These are phyloP conservation scores for Handroanthus guayacan DNA, from an alignment of 257 asterid species.

Conservation along the genomic window DNA sequence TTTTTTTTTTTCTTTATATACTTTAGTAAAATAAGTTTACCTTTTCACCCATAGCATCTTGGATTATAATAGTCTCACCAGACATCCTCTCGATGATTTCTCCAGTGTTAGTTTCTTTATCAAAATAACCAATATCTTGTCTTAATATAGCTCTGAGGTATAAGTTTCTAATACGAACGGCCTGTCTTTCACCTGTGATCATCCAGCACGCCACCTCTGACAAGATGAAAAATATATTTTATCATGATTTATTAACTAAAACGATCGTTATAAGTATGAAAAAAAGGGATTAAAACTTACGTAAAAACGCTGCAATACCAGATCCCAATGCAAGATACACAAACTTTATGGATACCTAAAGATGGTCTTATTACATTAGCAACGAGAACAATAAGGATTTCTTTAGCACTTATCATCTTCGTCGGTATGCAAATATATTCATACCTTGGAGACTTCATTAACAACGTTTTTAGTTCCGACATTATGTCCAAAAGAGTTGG, in stretches of 20 bases:
- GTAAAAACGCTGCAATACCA: conserved; percentile 57
- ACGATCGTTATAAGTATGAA: neutral
- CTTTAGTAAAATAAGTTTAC: conserved; percentile 32
- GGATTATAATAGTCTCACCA: conserved; percentile 54
- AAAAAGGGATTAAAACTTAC: conserved; percentile 43
- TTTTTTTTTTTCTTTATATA: neutral
- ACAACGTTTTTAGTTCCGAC: conserved; percentile 36
- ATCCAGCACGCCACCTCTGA: conserved; percentile 81
- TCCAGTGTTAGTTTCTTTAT: conserved; percentile 63
- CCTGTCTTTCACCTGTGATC: conserved; percentile 78
- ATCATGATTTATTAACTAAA: neutral
- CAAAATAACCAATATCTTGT: conserved; percentile 72
- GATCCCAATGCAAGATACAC: conserved; percentile 66
- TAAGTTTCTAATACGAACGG: conserved; percentile 59
- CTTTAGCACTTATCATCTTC: too few species aligned
- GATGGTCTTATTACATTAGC: neutral
- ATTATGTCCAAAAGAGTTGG: conserved; percentile 63
- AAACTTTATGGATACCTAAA: conserved; percentile 60
- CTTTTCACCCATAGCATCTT: conserved; percentile 83
- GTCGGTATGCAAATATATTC: too few species aligned
- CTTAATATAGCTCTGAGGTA: conserved; percentile 58
- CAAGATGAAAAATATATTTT: neutral
- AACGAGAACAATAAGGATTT: neutral
- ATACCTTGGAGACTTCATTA: conserved; percentile 65
- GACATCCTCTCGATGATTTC: conserved; percentile 61